Evolutionary conservation across 2,329 filamentous ascomycete genomes (phyloP).

Genomic region (Colletotrichum truncatum): DNA sequence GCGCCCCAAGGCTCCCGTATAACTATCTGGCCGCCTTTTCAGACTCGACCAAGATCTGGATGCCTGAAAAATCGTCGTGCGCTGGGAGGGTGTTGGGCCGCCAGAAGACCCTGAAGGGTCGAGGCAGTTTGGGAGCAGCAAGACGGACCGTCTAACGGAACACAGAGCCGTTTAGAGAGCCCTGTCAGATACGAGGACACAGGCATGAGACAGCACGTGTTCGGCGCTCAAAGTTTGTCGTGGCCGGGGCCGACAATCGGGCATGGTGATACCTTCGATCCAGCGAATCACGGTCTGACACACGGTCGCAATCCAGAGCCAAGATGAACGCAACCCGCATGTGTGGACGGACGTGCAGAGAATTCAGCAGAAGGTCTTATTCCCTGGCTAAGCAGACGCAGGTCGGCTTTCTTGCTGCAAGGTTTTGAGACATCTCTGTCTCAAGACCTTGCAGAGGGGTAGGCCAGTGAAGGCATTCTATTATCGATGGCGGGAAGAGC

Average conservation of each 20-base stretch:
- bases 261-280: constrained; percentile 9
- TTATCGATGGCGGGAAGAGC: neutral
- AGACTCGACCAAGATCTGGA: constrained; percentile 13
- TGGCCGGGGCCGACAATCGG: constrained; percentile 20
- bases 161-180: neutral
- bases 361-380: constrained; percentile 7
- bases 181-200: constrained; percentile 1
- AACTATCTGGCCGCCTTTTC: constrained; percentile 21
- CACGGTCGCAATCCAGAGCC: constrained; percentile 20
- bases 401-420: constrained; percentile 8
- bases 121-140: neutral
- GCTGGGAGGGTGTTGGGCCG: constrained; percentile 17
- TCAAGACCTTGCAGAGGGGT: constrained; percentile 4
- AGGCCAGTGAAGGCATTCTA: neutral
- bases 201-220: constrained; percentile 12
- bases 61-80: constrained; percentile 15
- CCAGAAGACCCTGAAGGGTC: constrained; percentile 4
- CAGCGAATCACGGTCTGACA: constrained; percentile 31
- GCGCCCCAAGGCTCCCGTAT: neutral
- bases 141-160: constrained; percentile 3
- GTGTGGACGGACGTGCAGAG: neutral
- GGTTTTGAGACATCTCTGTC: constrained; percentile 10
- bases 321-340: constrained; percentile 12
- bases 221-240: constrained; percentile 1
- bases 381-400: constrained; percentile 2